phyloP scores from a whole-genome alignment of 2,329 filamentous ascomycete species.

The Mycosphaerella sp. region DNA sequence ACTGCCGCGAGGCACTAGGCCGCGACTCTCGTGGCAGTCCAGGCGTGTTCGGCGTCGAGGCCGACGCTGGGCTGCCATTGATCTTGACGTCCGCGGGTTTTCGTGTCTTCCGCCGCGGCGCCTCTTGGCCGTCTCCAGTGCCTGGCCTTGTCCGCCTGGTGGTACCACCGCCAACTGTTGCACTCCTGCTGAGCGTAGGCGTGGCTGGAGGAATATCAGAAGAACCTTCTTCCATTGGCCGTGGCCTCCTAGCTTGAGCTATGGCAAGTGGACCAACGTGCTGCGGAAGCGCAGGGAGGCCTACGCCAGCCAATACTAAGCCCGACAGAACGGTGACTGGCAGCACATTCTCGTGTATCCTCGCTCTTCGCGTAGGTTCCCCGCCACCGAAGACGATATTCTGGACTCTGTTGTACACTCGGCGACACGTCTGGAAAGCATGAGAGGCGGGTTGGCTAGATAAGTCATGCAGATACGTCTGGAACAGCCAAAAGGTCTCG shows the following conservation, averaged over 20 bases:
- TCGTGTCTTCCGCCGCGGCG: conserved; percentile 30
- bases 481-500: conserved; percentile 85
- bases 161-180: conserved; percentile 54
- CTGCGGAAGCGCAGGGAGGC: conserved; percentile 65
- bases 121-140: conserved; percentile 25
- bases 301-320: conserved; percentile 70
- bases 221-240: conserved; percentile 55
- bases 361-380: conserved; percentile 62
- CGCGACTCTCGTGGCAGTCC: conserved; percentile 6
- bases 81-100: conserved; percentile 30
- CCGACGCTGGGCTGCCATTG: conserved; percentile 14
- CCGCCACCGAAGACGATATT: conserved; percentile 76
- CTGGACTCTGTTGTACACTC: conserved; percentile 84
- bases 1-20: not conserved
- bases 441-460: conserved; percentile 66
- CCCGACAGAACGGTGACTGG: conserved; percentile 76
- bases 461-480: conserved; percentile 79
- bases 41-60: conserved; percentile 18
- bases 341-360: conserved; percentile 73
- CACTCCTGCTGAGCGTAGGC: conserved; percentile 58
- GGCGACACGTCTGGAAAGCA: conserved; percentile 72
- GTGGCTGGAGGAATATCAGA: conserved; percentile 50
- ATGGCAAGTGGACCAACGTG: conserved; percentile 76
- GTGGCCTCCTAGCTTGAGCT: conserved; percentile 71
- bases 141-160: conserved; percentile 39